Evolutionary conservation across 352 stramenopile species (phyloP), one percentile per base, ranked within the genome.

Genomic region (Pythium monospermum): DNA sequence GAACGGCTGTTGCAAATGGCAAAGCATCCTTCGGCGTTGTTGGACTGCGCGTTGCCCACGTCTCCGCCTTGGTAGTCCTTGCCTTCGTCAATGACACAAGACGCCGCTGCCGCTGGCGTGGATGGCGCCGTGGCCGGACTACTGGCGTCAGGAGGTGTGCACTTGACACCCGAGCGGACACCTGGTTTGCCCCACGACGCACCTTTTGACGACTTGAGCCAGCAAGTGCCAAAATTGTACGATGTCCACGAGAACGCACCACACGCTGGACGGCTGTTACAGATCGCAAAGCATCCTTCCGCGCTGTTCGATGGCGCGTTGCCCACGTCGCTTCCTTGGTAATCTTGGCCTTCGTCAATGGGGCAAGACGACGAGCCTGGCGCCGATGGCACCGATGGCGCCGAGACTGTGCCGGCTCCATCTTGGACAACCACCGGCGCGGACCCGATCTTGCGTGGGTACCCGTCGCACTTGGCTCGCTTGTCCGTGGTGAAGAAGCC

Each of bases 141-240:
- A n/a, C n/a, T n/a, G n/a, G n/a, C n/a, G n/a, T n/a, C n/a, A n/a
- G n/a, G n/a, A n/a, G n/a, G 16, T n/a, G 23, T 36, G n/a, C 42
- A 37, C 23, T 27, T 42, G 27, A 49, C 46, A 25, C 45, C 45
- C 11, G 53, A 60, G 23, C 28, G 39, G 19, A 49, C 44, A 10
- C 19, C 44, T 28, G 7, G 28, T 19, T 49, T 60, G 13, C 19
- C 25, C 18, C 10, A 30, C 11, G 42, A 19, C 13, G 5, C 8
- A 16, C 39, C 26, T 41, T 57, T 56, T 16, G 32, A 13, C 3
- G 48, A 45, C 49, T 64, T 64, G 42, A 64, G 31, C 49, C 51
- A 60, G 45, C 63, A 76, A 21, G 61, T 73, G 27, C 66, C 66
- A 11, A 53, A 46, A 38, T 59, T 56, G 49, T 62, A 52, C 22